A percentile compares a stretch with the other conserved stretches of the same genome.
These are phyloP conservation scores for Boletus coccyginus DNA, from an alignment of 768 basidiomycete genomes.

Conservation along the genomic window DNA sequence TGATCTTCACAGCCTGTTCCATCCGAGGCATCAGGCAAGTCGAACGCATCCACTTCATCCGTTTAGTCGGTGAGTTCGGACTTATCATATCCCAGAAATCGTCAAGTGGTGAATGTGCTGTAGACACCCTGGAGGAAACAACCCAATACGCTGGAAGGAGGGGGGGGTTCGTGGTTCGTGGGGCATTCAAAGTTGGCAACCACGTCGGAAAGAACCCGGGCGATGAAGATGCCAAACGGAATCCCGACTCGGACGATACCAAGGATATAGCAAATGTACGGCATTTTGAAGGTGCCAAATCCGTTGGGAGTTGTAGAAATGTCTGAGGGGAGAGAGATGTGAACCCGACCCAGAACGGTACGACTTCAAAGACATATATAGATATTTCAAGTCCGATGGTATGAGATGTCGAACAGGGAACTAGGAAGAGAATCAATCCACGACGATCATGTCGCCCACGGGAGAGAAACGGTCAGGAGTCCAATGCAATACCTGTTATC, in stretches of 20 bases:
- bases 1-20: no score
- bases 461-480: constrained; percentile 67
- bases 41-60: no score
- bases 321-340: constrained; percentile 54
- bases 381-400: constrained; percentile 65
- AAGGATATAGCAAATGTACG: constrained; percentile 75
- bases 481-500: constrained; percentile 59
- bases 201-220: constrained; percentile 68
- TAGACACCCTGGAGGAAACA: no score
- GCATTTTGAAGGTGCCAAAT: constrained; percentile 69
- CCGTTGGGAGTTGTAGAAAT: constrained; percentile 67
- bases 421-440: constrained; percentile 62
- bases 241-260: constrained; percentile 48
- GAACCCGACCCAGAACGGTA: constrained; percentile 69
- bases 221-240: constrained; percentile 72
- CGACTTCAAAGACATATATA: constrained; percentile 45
- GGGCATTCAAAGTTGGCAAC: constrained; percentile 55
- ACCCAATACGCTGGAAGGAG: no score
- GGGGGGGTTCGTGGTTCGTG: no score
- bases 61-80: no score
- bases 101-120: no score
- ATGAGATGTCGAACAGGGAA: constrained; percentile 50
- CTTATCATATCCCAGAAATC: no score
- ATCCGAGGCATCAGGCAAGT: no score
- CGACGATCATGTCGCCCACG: constrained; percentile 78